Percentiles rank a stretch among this genome's conserved stretches.
Conservation (phyloP, 441 rosid genomes). For the Omphalea diandra region DNA sequence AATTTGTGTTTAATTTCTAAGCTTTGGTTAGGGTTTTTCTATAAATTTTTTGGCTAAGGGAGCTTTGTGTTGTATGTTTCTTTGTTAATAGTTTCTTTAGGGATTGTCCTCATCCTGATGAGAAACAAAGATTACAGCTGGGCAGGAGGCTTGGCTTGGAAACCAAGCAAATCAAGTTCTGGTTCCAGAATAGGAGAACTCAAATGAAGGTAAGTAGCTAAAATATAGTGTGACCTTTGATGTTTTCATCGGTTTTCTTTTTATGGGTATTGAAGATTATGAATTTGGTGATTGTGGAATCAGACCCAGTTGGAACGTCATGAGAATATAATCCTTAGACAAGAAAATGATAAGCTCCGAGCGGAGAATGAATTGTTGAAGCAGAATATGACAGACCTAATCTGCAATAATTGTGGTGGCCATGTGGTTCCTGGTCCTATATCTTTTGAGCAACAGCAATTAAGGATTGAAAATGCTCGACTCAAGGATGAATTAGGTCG, state of each 20-base stretch:
- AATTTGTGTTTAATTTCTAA: neutral
- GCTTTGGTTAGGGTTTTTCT: neutral
- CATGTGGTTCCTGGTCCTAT: conserved; percentile 59
- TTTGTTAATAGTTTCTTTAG: conserved; percentile 55
- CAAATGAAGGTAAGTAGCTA: conserved; percentile 69
- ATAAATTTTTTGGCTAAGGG: no score
- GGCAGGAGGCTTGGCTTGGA: conserved; percentile 72
- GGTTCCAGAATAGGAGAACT: conserved; percentile 94
- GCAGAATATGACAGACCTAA: conserved; percentile 61
- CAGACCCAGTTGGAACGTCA: conserved; percentile 84
- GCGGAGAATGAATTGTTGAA: conserved; percentile 69
- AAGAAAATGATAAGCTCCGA: conserved; percentile 75
- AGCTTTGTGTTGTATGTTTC: conserved; percentile 1
- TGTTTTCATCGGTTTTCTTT: neutral
- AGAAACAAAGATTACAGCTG: conserved; percentile 76
- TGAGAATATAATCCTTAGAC: conserved; percentile 62
- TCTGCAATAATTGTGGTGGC: conserved; percentile 74
- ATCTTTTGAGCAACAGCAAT: conserved; percentile 68
- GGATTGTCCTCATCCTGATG: conserved; percentile 94
- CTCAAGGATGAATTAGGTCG: conserved; percentile 73
- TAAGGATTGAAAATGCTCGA: conserved; percentile 75
- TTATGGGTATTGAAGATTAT: neutral
- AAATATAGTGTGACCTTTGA: neutral
- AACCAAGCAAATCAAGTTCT: conserved; percentile 77
- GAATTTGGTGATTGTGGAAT: conserved; percentile 8